Percentiles rank a stretch among this genome's conserved stretches.
Evolutionary conservation across 352 stramenopile genomes (phyloP).

Genomic region (Thalassiosira mediterranea): DNA sequence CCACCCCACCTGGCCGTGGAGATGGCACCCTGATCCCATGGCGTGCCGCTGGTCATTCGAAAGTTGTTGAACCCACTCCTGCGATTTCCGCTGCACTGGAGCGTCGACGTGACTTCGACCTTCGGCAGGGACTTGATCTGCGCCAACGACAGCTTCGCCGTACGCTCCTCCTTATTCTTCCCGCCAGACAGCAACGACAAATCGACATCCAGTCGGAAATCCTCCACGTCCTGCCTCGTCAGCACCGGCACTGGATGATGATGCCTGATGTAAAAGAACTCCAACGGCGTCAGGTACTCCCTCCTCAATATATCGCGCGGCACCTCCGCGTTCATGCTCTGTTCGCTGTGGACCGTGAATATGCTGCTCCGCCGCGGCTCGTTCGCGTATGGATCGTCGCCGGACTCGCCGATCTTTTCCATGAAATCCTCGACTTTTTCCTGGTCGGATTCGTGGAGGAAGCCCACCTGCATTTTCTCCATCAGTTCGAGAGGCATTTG

Average conservation of each 20-base stretch:
- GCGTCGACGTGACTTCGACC: constrained; percentile 90
- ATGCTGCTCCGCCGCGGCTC: constrained; percentile 89
- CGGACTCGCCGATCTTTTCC: constrained; percentile 87
- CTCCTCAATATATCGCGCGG: constrained; percentile 90
- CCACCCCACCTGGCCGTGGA: constrained; percentile 93
- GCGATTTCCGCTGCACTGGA: constrained; percentile 95
- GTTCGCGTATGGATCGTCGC: constrained; percentile 91
- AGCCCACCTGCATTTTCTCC: constrained; percentile 85
- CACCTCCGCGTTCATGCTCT: constrained; percentile 94
- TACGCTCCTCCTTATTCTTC: constrained; percentile 13
- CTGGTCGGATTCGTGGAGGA: constrained; percentile 89
- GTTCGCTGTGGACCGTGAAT: constrained; percentile 91
- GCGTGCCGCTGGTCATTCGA: constrained; percentile 80
- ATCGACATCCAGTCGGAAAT: constrained; percentile 85
- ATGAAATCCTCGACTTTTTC: constrained; percentile 88
- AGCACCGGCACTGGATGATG: constrained; percentile 94
- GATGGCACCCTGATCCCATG: constrained; percentile 87
- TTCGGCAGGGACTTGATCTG: constrained; percentile 65
- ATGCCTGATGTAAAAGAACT: constrained; percentile 97
- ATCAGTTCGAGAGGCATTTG: constrained; percentile 91
- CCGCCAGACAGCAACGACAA: constrained; percentile 51
- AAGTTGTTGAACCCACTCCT: constrained; percentile 89
- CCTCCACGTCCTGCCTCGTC: constrained; percentile 86
- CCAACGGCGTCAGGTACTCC: constrained; percentile 94
- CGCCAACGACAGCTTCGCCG: constrained; percentile 2